Conservation (phyloP, 73 alveolate species). For the Blepharisma japonicum region DNA sequence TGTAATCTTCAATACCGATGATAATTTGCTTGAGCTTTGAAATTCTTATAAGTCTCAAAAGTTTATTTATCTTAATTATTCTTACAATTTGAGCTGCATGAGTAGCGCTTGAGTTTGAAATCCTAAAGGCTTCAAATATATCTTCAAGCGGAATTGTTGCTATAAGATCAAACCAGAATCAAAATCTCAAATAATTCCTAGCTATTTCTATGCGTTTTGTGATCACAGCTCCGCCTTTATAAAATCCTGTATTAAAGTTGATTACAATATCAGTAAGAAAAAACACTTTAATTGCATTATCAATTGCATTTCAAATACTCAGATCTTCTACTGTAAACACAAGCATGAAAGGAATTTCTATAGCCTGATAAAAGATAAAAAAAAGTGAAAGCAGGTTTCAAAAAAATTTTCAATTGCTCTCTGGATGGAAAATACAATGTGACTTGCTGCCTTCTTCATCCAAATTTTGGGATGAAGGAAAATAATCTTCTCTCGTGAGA, state of each 20-base stretch:
- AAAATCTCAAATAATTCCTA: constrained; percentile 44
- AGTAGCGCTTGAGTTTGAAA: constrained; percentile 21
- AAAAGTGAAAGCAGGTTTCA: constrained; percentile 57
- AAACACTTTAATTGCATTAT: constrained; percentile 37
- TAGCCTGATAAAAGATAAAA: constrained; percentile 50
- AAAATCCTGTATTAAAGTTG: constrained; percentile 56
- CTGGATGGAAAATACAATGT: constrained; percentile 34
- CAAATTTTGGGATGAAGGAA: too few relatives aligned
- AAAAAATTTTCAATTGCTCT: constrained; percentile 37
- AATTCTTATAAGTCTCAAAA: constrained; percentile 52
- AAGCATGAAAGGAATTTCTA: constrained; percentile 52
- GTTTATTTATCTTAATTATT: constrained; percentile 42
- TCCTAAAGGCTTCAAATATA: constrained; percentile 29
- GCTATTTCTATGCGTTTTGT: constrained; percentile 42
- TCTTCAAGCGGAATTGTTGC: constrained; percentile 53
- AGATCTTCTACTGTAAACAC: constrained; percentile 43
- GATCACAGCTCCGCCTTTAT: constrained; percentile 46
- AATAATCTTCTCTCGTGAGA: too few relatives aligned
- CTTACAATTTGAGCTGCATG: constrained; percentile 52
- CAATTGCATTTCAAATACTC: constrained; percentile 36
- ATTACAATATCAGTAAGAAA: constrained; percentile 44
- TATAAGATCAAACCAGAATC: constrained; percentile 59
- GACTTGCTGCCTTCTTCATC: too few relatives aligned
- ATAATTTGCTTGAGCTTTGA: constrained; percentile 50
- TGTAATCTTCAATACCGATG: constrained; percentile 54